phyloP scores from a whole-genome alignment of 192 early-diverging fungal genomes.

The Thoreauomyces humboldtii region DNA sequence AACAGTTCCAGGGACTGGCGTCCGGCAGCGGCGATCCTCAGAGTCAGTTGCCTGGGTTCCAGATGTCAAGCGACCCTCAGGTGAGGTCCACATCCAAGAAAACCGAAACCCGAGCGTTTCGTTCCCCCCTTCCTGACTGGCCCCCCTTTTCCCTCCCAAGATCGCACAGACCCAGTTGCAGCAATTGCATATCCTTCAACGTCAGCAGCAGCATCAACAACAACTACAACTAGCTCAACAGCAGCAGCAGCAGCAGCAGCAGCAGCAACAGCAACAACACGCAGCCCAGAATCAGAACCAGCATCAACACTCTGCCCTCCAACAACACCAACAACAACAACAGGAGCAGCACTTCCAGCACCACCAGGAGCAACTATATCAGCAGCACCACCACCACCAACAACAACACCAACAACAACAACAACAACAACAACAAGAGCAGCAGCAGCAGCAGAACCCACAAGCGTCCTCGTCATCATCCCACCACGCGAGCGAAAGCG shows the following conservation, averaged over 20 bases:
- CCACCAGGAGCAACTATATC: background rate
- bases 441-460: no score
- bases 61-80: background rate
- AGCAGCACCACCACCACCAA: background rate
- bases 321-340: slow-evolving; percentile 9
- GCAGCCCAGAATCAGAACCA: background rate
- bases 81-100: background rate
- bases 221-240: background rate
- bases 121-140: no score
- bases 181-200: slow-evolving; percentile 1
- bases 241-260: background rate
- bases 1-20: slow-evolving; percentile 2
- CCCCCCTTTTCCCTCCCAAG: no score
- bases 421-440: background rate
- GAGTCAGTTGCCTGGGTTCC: background rate
- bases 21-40: no score
- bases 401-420: background rate
- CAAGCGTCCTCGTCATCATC: no score
- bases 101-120: background rate
- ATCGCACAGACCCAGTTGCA: slow-evolving; percentile 11
- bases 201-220: slow-evolving; percentile 18
- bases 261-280: background rate
- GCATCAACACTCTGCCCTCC: background rate
- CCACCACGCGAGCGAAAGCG: no score
- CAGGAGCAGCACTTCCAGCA: background rate